phyloP scores from a whole-genome alignment of 202 grass and related monocot species.

The Zizania palustris region DNA sequence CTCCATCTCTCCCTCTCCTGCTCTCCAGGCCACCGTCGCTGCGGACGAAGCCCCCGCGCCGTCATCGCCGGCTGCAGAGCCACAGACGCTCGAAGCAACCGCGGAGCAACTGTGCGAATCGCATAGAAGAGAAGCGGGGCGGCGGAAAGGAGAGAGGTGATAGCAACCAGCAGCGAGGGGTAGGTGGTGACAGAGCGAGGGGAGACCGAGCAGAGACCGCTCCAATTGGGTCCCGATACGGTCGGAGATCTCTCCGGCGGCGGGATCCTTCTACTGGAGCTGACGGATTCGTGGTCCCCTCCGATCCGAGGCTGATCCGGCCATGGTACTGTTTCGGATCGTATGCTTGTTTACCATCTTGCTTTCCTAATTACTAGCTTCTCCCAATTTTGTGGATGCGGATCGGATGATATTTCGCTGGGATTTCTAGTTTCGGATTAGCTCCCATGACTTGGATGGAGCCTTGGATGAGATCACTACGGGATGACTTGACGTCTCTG shows the following conservation, averaged over 20 bases:
- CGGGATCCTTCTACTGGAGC: constrained; percentile 30
- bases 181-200: constrained; percentile 36
- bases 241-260: constrained; percentile 27
- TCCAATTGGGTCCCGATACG: constrained; percentile 28
- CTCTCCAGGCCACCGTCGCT: constrained; percentile 37
- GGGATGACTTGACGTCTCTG: no score
- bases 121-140: constrained; percentile 1
- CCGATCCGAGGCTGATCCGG: constrained; percentile 51
- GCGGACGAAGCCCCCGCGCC: constrained; percentile 17
- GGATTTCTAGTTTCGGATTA: constrained; percentile 28
- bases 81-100: constrained; percentile 17
- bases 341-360: constrained; percentile 35
- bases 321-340: constrained; percentile 65
- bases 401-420: constrained; percentile 32
- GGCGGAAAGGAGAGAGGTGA: constrained; percentile 13
- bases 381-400: constrained; percentile 23
- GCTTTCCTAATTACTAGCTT: constrained; percentile 41
- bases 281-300: constrained; percentile 41
- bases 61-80: constrained; percentile 34
- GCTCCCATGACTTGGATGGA: not conserved
- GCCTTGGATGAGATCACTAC: not conserved
- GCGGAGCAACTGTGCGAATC: constrained; percentile 19
- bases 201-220: constrained; percentile 41
- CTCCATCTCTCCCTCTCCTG: constrained; percentile 20
- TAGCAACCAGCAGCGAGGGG: constrained; percentile 39